Percentiles rank a stretch among this genome's conserved stretches.
Evolutionary conservation across 352 stramenopile genomes (phyloP).

Genomic region (Achlya hypogyna): DNA sequence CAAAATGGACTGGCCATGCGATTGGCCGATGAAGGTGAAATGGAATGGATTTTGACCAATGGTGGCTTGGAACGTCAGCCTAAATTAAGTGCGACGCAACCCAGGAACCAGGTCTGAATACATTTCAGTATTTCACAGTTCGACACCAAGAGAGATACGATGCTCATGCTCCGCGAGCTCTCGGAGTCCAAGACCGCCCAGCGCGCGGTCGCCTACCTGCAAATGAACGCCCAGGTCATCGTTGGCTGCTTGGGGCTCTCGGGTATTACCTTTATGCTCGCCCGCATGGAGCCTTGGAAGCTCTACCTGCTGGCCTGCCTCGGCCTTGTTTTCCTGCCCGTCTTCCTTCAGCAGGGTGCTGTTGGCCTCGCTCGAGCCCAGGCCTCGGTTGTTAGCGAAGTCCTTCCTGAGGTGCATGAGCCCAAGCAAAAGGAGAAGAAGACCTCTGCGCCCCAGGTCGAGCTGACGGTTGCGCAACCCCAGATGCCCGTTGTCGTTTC

Average conservation of each 20-base stretch:
- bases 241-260: not conserved
- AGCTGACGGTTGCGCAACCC: not conserved
- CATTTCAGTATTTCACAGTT: constrained; percentile 8
- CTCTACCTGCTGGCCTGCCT: constrained; percentile 11
- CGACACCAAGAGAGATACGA: not conserved
- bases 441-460: not conserved
- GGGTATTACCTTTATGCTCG: constrained; percentile 9
- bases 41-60: not conserved
- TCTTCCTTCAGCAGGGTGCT: constrained; percentile 13
- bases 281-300: constrained; percentile 14
- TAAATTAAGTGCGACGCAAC: not conserved
- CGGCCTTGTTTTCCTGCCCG: constrained; percentile 12
- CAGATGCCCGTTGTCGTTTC: not conserved
- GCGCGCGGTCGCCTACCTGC: not conserved
- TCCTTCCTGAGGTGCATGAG: not conserved
- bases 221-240: not conserved
- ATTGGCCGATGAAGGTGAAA: not conserved
- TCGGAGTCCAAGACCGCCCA: not conserved
- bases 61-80: not conserved
- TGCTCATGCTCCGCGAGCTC: constrained; percentile 3
- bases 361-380: not conserved
- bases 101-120: not conserved
- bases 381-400: not conserved
- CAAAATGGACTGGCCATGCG: not conserved
- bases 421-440: not conserved